Percentiles rank a stretch among this genome's conserved stretches.
Evolutionary conservation across 257 asterid genomes (phyloP).

Genomic region (Coffea canephora): DNA sequence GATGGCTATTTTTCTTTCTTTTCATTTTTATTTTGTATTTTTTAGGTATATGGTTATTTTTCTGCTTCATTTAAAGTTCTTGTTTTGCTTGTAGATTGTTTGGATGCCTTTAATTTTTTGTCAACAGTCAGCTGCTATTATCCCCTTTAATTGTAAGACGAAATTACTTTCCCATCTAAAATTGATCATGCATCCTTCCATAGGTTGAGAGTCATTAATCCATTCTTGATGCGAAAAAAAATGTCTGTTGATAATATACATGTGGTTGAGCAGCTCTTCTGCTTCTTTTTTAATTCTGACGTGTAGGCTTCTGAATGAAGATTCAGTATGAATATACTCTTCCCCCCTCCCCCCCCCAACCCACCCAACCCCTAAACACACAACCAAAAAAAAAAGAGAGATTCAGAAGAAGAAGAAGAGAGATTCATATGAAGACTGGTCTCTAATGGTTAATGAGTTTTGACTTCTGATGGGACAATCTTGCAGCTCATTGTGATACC

Average conservation of each 20-base stretch:
- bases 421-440: background rate
- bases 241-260: background rate
- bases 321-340: background rate
- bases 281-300: background rate
- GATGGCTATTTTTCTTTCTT: background rate
- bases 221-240: background rate
- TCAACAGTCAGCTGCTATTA: background rate
- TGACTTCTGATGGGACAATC: background rate
- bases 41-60: background rate
- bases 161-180: background rate
- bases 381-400: too few relatives aligned
- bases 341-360: too few relatives aligned
- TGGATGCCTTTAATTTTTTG: background rate
- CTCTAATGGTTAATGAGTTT: background rate
- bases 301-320: background rate
- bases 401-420: too few relatives aligned
- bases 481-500: conserved; percentile 69
- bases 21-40: too few relatives aligned
- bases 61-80: background rate
- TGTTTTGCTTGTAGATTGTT: background rate
- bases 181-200: background rate
- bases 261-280: background rate
- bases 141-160: background rate
- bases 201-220: background rate
- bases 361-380: too few relatives aligned